Evolutionary conservation across 495 filamentous ascomycete species (phyloP).

Genomic region (Chaetomidium leptoderma): DNA sequence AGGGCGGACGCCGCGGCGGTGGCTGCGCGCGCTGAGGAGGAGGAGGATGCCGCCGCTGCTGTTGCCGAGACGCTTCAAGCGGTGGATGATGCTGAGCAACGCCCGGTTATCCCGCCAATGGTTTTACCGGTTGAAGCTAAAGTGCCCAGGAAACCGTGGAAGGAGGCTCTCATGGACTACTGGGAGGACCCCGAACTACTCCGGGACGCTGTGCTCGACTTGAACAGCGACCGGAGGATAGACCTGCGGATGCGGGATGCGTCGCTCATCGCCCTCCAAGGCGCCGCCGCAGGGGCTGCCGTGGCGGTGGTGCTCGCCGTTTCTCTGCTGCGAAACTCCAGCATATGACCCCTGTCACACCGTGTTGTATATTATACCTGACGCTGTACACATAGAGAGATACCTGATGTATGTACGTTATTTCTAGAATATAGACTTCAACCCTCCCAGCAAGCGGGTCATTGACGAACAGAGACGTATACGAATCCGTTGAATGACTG

Average conservation of each 20-base stretch:
- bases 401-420: constrained; percentile 1
- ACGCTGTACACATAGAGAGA: constrained; percentile 9
- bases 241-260: constrained; percentile 67
- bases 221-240: constrained; percentile 68
- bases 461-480: neutral
- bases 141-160: constrained; percentile 41
- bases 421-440: neutral
- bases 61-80: neutral
- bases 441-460: no score
- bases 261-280: constrained; percentile 65
- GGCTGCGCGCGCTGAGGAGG: constrained; percentile 4
- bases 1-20: constrained; percentile 22
- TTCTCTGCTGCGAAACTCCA: constrained; percentile 50
- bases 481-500: neutral
- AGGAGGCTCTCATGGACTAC: constrained; percentile 36
- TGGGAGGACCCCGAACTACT: constrained; percentile 38
- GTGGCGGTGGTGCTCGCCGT: constrained; percentile 57
- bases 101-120: neutral
- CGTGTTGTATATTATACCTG: neutral
- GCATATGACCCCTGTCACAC: constrained; percentile 1
- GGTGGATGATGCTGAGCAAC: neutral
- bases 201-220: constrained; percentile 39
- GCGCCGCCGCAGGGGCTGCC: constrained; percentile 67
- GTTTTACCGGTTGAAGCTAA: neutral
- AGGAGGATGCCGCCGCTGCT: neutral